A percentile compares a stretch with the other conserved stretches of the same genome.
Conservation (phyloP, 1,284 basidiomycete species). For the Microbotryum scabiosae region DNA sequence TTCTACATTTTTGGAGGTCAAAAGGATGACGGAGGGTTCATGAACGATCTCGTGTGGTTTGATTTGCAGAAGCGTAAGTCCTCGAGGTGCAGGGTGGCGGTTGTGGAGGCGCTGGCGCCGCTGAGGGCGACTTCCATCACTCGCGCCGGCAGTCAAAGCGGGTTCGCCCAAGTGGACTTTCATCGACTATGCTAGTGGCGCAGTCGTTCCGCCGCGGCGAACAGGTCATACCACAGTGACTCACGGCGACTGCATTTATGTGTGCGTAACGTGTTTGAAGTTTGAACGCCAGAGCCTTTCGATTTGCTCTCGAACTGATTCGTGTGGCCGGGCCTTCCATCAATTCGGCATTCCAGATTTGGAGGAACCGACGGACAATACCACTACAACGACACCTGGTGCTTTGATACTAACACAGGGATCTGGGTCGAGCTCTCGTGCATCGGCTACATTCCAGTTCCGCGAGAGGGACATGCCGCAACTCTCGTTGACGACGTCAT, state of each 20-base stretch:
- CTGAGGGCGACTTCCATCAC: background rate
- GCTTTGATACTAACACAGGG: slow-evolving; percentile 73
- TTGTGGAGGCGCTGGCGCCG: background rate
- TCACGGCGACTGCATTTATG: slow-evolving; percentile 71
- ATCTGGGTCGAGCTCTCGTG: slow-evolving; percentile 90
- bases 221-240: slow-evolving; percentile 91
- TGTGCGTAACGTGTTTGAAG: slow-evolving; percentile 49
- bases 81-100: background rate
- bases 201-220: slow-evolving; percentile 83
- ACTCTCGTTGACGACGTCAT: slow-evolving; percentile 96
- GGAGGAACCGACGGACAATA: slow-evolving; percentile 97
- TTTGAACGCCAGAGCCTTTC: background rate
- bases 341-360: slow-evolving; percentile 53
- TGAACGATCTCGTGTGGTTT: slow-evolving; percentile 95
- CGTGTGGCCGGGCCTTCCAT: background rate
- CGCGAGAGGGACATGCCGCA: slow-evolving; percentile 93
- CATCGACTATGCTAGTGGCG: slow-evolving; percentile 43
- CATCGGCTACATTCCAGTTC: slow-evolving; percentile 94
- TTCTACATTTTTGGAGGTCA: slow-evolving; percentile 97
- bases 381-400: slow-evolving; percentile 99
- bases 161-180: slow-evolving; percentile 37
- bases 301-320: background rate
- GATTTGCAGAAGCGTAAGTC: slow-evolving; percentile 83
- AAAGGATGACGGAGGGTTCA: slow-evolving; percentile 69
- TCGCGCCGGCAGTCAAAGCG: slow-evolving; percentile 45